Percentiles rank a stretch among this genome's conserved stretches.
Conservation (phyloP, 139 green algal species). For the Volvox reticuliferus region DNA sequence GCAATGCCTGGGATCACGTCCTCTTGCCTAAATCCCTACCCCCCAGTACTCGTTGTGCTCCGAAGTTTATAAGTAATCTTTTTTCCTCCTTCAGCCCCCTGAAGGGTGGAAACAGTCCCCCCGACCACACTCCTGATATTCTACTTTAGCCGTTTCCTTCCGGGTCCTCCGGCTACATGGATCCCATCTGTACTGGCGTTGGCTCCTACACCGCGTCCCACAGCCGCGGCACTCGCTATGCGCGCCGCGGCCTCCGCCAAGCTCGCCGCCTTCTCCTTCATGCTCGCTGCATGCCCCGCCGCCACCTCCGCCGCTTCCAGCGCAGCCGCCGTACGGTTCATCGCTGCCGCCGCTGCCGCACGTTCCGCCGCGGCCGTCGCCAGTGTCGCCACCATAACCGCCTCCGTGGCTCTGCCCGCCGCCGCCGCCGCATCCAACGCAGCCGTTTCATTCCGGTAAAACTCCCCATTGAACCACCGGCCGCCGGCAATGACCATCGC, state of each 20-base stretch:
- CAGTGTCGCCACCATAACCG: neutral
- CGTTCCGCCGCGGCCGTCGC: neutral
- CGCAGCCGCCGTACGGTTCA: neutral
- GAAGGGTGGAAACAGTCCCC: too few relatives aligned
- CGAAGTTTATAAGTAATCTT: too few relatives aligned
- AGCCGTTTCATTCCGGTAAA: neutral
- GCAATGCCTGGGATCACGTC: too few relatives aligned
- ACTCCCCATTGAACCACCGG: conserved; percentile 10
- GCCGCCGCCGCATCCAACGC: neutral
- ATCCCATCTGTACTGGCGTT: neutral
- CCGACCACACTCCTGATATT: too few relatives aligned
- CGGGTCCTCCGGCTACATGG: too few relatives aligned
- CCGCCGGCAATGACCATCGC: neutral
- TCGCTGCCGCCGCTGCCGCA: neutral
- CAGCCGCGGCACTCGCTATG: neutral
- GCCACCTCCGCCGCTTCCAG: neutral
- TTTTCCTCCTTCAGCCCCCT: too few relatives aligned
- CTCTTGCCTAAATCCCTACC: too few relatives aligned
- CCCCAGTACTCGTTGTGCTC: too few relatives aligned
- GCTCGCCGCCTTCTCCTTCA: neutral
- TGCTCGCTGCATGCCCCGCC: neutral
- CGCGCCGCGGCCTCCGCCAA: neutral
- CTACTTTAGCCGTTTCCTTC: too few relatives aligned
- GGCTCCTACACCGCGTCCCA: neutral
- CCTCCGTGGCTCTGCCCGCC: neutral